Evolutionary conservation across 768 basidiomycete species (phyloP).

Genomic region (Mycena sanguinolenta): DNA sequence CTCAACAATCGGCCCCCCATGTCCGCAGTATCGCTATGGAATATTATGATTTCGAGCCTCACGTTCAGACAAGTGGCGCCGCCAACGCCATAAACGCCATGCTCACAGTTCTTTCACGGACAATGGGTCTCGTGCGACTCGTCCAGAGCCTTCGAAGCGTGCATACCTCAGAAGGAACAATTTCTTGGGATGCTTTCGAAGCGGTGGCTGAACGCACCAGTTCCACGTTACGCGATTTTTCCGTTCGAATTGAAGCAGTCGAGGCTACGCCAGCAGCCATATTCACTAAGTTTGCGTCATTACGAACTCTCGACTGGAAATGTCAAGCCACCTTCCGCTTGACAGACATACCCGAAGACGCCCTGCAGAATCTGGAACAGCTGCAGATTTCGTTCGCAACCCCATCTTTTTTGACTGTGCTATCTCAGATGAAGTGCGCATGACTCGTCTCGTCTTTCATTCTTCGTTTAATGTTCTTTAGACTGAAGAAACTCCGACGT

Average conservation of each 20-base stretch:
- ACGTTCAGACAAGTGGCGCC: no score
- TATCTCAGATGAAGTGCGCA: slow-evolving; percentile 16
- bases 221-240: neutral
- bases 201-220: neutral
- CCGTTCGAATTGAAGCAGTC: neutral
- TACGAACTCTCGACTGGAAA: neutral
- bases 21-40: neutral
- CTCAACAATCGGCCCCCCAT: neutral
- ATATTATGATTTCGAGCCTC: neutral
- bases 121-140: neutral
- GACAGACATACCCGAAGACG: neutral
- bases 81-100: no score
- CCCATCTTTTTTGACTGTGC: neutral
- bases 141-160: neutral
- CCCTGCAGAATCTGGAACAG: slow-evolving; percentile 5
- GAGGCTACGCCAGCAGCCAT: neutral
- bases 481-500: slow-evolving; percentile 9
- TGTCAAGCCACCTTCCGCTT: neutral
- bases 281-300: neutral
- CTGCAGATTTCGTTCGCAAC: neutral
- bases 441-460: neutral
- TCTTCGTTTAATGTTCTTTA: neutral
- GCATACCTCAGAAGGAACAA: no score
- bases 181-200: neutral
- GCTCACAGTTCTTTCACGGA: neutral